Conservation (phyloP, 805 yeast species). For the Metschnikowia reukaufii region DNA sequence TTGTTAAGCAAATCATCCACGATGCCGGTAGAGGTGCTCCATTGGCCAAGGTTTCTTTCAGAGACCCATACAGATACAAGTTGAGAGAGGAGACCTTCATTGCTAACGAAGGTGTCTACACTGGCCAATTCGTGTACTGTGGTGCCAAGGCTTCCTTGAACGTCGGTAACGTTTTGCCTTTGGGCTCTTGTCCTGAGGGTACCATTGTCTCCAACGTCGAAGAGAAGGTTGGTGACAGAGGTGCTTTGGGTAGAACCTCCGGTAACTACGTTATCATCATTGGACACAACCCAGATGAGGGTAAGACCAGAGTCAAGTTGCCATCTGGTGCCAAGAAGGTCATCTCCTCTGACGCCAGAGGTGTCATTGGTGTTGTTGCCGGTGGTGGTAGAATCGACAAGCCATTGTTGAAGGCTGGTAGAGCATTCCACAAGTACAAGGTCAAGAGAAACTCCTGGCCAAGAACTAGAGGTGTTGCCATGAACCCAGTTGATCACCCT, state of each 20-base stretch:
- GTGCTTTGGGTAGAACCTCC: constrained; percentile 99
- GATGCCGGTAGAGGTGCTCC: constrained; percentile 99
- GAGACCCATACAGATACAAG: constrained; percentile 99
- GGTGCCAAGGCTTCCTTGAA: constrained; percentile 98
- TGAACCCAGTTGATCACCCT: constrained; percentile 99
- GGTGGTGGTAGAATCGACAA: constrained; percentile 99
- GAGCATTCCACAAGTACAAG: constrained; percentile 99
- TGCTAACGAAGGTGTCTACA: constrained; percentile 99
- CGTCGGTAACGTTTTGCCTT: constrained; percentile 96
- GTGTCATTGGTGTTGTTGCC: constrained; percentile 99
- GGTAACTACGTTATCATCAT: constrained; percentile 99
- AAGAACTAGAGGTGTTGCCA: constrained; percentile 99
- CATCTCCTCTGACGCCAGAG: constrained; percentile 94
- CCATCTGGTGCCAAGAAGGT: constrained; percentile 99
- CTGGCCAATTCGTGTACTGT: constrained; percentile 98
- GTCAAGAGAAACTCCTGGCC: constrained; percentile 99
- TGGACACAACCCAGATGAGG: constrained; percentile 99
- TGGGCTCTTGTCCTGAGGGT: constrained; percentile 98
- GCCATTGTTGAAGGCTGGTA: constrained; percentile 99
- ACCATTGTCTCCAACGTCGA: constrained; percentile 97
- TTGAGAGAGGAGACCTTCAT: constrained; percentile 97
- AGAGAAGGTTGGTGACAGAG: constrained; percentile 99
- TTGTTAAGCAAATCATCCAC: constrained; percentile 97
- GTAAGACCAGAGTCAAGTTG: constrained; percentile 98
- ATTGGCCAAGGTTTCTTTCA: constrained; percentile 78